Base-by-base conservation (phyloP, 495 filamentous ascomycete genomes). In the Diplogelasinospora grovesii region DNA sequence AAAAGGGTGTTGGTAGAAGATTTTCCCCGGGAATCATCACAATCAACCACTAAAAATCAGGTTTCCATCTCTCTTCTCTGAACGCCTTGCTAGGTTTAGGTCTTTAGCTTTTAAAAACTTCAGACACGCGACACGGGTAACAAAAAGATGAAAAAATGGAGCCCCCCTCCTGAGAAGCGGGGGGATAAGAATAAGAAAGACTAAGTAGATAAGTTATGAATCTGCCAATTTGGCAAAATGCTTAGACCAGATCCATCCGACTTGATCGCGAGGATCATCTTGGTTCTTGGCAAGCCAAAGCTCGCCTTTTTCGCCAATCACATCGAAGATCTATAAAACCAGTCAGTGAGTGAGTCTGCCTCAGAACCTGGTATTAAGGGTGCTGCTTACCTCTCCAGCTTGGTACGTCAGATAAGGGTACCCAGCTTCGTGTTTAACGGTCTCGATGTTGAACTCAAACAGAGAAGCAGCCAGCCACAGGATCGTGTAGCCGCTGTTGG, bases 221-320 rank as follows among this genome's bases (percentile, higher is more conserved):
- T 73, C 69, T 23, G 81, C 81, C 46, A 88, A 56, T 42, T 85
- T 86, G 34, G 84, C 86, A 66, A 98, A 97, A 65, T 98, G 92
- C 57, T 95, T 93, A 52, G 85, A 92, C 92, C 92, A 98, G 46
- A 98, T 94, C 92, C 92, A 98, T 28, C 92, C 92, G n/a, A 96
- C 77, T 46, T 78, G 69, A 16, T 77, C 71, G 13, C 65, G 68
- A 3, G 74, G 65, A 61, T 98, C 93, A 57, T 98, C 92, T 61
- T 98, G 92, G 55, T 98, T 98, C 56, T 83, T 85, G 5, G 92
- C 92, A 22, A 98, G 80, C 93, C 92, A 98, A 11, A 97, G 80
- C 66, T 97, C 92, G 36, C 92, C 92, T 59, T 97, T 97, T 56
- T 94, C 86, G 37, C 79, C 92, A 49, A 97, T 85, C 41, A 89